Evolutionary conservation across 139 green algal species (phyloP).

Genomic region (Ulvella scutata): DNA sequence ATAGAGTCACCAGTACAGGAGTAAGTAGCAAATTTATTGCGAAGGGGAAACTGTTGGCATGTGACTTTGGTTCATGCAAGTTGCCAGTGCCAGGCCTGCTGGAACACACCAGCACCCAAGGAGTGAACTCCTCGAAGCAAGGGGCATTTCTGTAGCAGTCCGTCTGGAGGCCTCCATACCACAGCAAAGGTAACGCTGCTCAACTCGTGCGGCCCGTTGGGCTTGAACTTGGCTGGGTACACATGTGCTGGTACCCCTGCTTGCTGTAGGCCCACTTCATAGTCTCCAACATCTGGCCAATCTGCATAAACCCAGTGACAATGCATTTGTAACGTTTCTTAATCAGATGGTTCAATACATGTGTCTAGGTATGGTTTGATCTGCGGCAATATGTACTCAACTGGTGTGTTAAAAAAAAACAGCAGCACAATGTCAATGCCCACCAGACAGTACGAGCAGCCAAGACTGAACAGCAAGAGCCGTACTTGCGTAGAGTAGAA

Average conservation of each 20-base stretch:
- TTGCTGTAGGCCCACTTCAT: neutral
- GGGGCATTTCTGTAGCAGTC: slow-evolving; percentile 10
- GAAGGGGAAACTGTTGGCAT: no score
- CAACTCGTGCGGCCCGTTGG: neutral
- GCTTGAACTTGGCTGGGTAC: neutral
- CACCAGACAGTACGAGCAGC: no score
- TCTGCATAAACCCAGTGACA: neutral
- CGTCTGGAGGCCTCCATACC: slow-evolving; percentile 14
- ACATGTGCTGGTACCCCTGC: neutral
- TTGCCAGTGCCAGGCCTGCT: no score
- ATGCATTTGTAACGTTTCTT: no score
- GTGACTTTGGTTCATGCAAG: no score
- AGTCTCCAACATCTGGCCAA: neutral
- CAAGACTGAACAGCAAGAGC: no score
- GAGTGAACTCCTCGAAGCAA: slow-evolving; percentile 28
- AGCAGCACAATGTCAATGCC: no score
- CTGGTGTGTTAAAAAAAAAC: no score
- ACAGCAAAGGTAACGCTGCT: slow-evolving; percentile 9
- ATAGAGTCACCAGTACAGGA: slow-evolving; percentile 18
- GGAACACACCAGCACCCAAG: slow-evolving; percentile 38
- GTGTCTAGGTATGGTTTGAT: no score
- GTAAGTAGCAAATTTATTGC: slow-evolving; percentile 20
- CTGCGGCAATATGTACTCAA: no score
- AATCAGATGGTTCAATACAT: no score
- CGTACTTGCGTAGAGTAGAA: neutral